phyloP scores from a whole-genome alignment of 768 basidiomycete species.

The Lactarius indigo region DNA sequence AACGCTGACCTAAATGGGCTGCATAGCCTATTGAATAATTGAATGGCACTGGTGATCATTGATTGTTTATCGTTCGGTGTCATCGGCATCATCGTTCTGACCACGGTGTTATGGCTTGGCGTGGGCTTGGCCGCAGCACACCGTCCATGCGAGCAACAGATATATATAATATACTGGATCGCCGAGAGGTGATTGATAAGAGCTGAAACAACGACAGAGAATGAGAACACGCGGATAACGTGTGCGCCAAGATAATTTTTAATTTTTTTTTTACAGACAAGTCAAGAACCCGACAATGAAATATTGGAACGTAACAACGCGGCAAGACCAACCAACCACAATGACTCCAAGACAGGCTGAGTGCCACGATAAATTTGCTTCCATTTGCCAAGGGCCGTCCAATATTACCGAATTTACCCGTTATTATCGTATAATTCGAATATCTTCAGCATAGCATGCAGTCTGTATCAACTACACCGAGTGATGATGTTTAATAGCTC shows the following conservation, averaged over 20 bases:
- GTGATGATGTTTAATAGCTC: too few species aligned
- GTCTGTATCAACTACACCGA: too few species aligned
- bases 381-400: neutral
- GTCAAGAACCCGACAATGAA: neutral
- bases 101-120: neutral
- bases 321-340: neutral
- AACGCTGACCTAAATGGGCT: neutral
- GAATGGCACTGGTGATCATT: too few species aligned
- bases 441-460: too few species aligned
- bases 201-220: neutral
- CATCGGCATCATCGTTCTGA: neutral
- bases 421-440: neutral
- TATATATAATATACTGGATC: neutral
- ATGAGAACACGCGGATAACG: neutral
- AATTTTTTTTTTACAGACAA: neutral
- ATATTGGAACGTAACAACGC: neutral
- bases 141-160: neutral
- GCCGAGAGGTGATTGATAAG: neutral
- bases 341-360: too few species aligned
- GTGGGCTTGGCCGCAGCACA: neutral
- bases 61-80: neutral
- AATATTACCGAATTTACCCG: neutral
- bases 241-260: neutral
- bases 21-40: neutral
- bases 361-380: too few species aligned